Percentiles rank a stretch among this genome's conserved stretches.
These are phyloP conservation scores for Trichoderma semiorbis DNA, from an alignment of 2,329 filamentous ascomycete genomes.

Conservation along the genomic window DNA sequence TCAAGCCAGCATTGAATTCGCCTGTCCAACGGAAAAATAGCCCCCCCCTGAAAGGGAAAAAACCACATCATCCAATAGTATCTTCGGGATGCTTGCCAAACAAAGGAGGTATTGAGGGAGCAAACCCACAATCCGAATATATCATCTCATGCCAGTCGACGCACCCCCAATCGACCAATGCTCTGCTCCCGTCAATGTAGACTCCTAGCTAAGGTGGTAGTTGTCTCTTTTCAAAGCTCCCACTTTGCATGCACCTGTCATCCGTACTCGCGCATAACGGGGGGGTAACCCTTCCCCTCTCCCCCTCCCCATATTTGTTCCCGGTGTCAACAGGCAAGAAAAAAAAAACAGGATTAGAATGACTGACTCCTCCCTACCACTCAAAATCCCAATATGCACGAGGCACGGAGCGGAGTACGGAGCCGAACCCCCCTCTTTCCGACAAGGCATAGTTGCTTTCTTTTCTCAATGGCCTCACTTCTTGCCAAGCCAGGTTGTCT, in stretches of 20 bases:
- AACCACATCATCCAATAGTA: background rate
- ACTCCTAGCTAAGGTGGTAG: background rate
- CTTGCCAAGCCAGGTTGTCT: slow-evolving; percentile 5
- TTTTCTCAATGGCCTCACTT: background rate
- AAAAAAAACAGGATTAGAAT: background rate
- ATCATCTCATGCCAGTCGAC: background rate
- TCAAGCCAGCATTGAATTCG: background rate
- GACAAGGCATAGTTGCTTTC: slow-evolving; percentile 1
- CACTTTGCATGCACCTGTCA: background rate
- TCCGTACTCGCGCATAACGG: background rate
- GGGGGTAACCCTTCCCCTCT: background rate
- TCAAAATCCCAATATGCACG: background rate
- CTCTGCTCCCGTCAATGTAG: background rate
- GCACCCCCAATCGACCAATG: background rate
- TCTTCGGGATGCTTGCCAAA: background rate
- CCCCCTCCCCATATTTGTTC: background rate
- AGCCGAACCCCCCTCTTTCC: background rate
- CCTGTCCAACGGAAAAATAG: background rate
- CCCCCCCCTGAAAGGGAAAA: background rate
- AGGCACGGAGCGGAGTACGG: background rate
- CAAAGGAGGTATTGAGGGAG: background rate
- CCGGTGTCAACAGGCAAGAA: background rate
- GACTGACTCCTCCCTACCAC: background rate
- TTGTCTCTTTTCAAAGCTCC: background rate
- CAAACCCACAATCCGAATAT: background rate